These are phyloP conservation scores for Talaromyces thailandensis DNA, from an alignment of 495 filamentous ascomycete species.

Conservation along the genomic window DNA sequence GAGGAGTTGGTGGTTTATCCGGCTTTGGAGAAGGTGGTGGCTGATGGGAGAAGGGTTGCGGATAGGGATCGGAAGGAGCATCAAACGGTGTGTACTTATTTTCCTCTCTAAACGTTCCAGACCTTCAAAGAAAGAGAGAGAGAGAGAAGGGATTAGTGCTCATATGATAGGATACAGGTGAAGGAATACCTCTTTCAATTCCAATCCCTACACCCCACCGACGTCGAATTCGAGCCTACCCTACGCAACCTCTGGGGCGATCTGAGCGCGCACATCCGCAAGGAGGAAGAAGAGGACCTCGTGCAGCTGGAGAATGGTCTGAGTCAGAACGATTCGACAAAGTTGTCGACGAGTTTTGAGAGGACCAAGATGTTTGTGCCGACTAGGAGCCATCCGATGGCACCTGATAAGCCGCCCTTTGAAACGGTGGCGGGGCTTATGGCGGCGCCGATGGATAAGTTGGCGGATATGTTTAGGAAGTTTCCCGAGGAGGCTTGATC, in stretches of 20 bases:
- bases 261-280: slow-evolving; percentile 45
- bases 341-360: slow-evolving; percentile 40
- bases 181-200: slow-evolving; percentile 51
- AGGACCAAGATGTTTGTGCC: slow-evolving; percentile 52
- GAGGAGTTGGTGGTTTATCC: slow-evolving; percentile 64
- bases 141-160: not conserved
- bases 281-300: slow-evolving; percentile 49
- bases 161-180: slow-evolving; percentile 22
- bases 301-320: slow-evolving; percentile 41
- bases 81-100: slow-evolving; percentile 36
- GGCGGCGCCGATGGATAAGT: slow-evolving; percentile 10
- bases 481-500: slow-evolving; percentile 8
- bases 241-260: slow-evolving; percentile 39
- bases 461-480: slow-evolving; percentile 10
- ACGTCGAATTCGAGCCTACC: slow-evolving; percentile 38
- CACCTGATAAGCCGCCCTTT: slow-evolving; percentile 13
- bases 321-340: slow-evolving; percentile 23
- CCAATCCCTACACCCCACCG: slow-evolving; percentile 38
- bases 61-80: slow-evolving; percentile 50
- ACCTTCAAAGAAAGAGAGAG: too few relatives aligned
- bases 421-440: slow-evolving; percentile 11
- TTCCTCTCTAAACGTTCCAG: too few relatives aligned
- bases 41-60: slow-evolving; percentile 37
- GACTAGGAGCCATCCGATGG: slow-evolving; percentile 42
- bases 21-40: slow-evolving; percentile 45